Base-by-base conservation (phyloP, 2,329 filamentous ascomycete species). In the Hymenoscyphus linearis region DNA sequence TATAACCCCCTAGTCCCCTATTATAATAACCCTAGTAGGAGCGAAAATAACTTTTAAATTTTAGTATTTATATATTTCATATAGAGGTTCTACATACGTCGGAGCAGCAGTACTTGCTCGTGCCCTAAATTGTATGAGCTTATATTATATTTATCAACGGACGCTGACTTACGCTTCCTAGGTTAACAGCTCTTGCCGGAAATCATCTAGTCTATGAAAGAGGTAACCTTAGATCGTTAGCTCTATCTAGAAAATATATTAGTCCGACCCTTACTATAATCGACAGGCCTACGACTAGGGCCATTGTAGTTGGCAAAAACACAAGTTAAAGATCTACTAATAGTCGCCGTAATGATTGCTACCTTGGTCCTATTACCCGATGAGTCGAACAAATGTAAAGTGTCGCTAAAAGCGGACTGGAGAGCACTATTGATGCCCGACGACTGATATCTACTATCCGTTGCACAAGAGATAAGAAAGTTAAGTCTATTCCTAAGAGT, bases 221-320 rank as follows among this genome's bases (percentile, higher is more conserved):
- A 26, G 54, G 22, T 58, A 64, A 61, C 62, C 47, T 35, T 27
- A 2, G 34, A 44, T 25, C 5, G n/a, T 59, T 52, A 59, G 65
- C 60, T 22, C 59, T 37, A n/a, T 60, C 60, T 16, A 68, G 27
- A 60, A 66, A 57, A 22, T n/a, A 52, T 52, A 52, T 52, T 18
- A 52, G 4, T 52, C 25, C 18, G 40, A 44, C 67, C 67, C 65
- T 66, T 47, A 4, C 55, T 50, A 61, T 25, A 44, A 55, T 60
- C 58, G 35, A 60, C 58, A 18, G 53, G 26, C 50, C 57, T 55
- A 52, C 61, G 53, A 56, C 52, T 44, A 13, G 61, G 16, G 16
- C 67, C 61, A 57, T 69, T 69, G 56, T 69, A 70, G 56, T 70
- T 70, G 12, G 65, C 66, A 44, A 69, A 68, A 62, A 69, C 18